A percentile compares a stretch with the other conserved stretches of the same genome.
These are phyloP conservation scores for Pyricularia pennisetigena DNA, from an alignment of 2,329 filamentous ascomycete genomes.

Conservation along the genomic window DNA sequence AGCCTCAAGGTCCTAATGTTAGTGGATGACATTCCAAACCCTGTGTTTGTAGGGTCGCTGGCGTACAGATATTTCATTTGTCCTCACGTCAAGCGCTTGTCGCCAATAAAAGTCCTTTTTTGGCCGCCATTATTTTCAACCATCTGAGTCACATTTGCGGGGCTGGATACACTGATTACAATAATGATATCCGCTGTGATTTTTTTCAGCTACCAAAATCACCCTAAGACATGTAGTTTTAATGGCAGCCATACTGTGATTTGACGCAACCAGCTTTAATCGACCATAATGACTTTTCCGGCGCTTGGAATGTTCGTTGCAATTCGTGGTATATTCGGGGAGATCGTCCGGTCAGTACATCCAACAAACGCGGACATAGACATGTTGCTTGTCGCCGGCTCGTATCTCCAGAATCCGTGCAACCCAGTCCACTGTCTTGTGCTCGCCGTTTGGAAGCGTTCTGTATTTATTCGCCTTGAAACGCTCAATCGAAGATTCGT, in stretches of 20 bases:
- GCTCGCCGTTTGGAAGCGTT: slow-evolving; percentile 13
- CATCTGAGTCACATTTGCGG: slow-evolving; percentile 55
- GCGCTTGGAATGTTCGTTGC: slow-evolving; percentile 37
- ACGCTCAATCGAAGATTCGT: slow-evolving; percentile 44
- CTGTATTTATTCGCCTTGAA: slow-evolving; percentile 32
- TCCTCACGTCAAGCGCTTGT: slow-evolving; percentile 50
- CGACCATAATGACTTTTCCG: slow-evolving; percentile 57
- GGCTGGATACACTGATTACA: slow-evolving; percentile 55
- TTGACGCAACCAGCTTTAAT: slow-evolving; percentile 61
- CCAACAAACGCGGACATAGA: slow-evolving; percentile 69
- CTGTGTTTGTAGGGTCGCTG: no score
- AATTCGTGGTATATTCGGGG: slow-evolving; percentile 41
- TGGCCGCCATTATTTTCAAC: slow-evolving; percentile 59
- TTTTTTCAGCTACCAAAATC: not conserved
- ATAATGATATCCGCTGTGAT: slow-evolving; percentile 63
- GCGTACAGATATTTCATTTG: slow-evolving; percentile 48
- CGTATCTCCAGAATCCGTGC: slow-evolving; percentile 69
- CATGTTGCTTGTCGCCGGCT: slow-evolving; percentile 60
- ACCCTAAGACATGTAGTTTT: not conserved
- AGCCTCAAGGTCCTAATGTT: no score
- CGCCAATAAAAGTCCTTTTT: slow-evolving; percentile 52
- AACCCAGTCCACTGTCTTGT: slow-evolving; percentile 54
- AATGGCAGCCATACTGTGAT: slow-evolving; percentile 45
- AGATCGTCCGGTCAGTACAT: slow-evolving; percentile 69
- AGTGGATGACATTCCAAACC: no score